Percentiles rank a stretch among this genome's conserved stretches.
phyloP scores from a whole-genome alignment of 148 eudicot genomes.

The Fallopia convolvulus region DNA sequence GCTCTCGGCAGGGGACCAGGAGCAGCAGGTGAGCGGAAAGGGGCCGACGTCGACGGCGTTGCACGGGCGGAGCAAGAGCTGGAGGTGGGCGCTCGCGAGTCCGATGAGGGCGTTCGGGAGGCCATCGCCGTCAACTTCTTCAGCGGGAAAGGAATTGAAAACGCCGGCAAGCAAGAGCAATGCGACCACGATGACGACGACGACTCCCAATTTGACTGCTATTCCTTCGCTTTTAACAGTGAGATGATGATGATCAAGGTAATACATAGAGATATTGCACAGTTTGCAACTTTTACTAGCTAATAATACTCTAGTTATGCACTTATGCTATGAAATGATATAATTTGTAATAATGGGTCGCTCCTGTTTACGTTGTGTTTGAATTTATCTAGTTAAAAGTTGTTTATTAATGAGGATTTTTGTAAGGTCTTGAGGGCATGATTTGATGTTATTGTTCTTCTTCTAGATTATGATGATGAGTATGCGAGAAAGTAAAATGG shows the following conservation, averaged over 20 bases:
- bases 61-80: slow-evolving; percentile 39
- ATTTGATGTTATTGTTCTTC: background rate
- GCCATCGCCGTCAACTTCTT: slow-evolving; percentile 15
- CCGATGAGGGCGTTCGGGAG: slow-evolving; percentile 63
- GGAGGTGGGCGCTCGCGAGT: slow-evolving; percentile 89
- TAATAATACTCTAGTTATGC: background rate
- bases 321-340: background rate
- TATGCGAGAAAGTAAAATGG: background rate
- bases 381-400: background rate
- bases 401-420: background rate
- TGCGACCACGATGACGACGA: background rate
- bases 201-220: slow-evolving; percentile 44
- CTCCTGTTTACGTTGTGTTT: background rate
- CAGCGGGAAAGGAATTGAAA: slow-evolving; percentile 5
- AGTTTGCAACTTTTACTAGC: background rate
- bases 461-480: background rate
- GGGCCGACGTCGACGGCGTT: slow-evolving; percentile 5
- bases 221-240: slow-evolving; percentile 74
- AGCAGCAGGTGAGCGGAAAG: slow-evolving; percentile 1
- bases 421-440: no score
- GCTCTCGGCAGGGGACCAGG: slow-evolving; percentile 16
- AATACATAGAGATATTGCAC: background rate
- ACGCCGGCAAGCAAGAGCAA: slow-evolving; percentile 11
- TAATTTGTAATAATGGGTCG: background rate
- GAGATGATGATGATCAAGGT: slow-evolving; percentile 24